These are phyloP conservation scores for Pelargonium nanum DNA, from an alignment of 345 rosid species.

Conservation along the genomic window DNA sequence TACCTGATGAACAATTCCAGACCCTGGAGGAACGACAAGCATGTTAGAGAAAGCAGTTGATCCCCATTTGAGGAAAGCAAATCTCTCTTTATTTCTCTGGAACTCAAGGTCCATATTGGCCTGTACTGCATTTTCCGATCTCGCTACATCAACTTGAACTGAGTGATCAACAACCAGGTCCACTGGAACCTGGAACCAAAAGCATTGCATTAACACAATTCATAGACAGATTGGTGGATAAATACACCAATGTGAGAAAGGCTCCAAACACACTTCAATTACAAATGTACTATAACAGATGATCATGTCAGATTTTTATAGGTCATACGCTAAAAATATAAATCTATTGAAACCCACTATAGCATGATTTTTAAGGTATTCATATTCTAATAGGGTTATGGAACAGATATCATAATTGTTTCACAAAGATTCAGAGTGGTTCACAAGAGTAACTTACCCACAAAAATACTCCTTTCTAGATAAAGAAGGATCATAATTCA, in stretches of 20 bases:
- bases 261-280: neutral
- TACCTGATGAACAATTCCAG: conserved; percentile 81
- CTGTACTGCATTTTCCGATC: conserved; percentile 62
- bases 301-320: too few species aligned
- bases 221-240: neutral
- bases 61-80: conserved; percentile 67
- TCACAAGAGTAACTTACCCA: too few species aligned
- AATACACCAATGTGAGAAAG: neutral
- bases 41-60: conserved; percentile 58
- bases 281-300: too few species aligned
- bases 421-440: too few species aligned
- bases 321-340: too few species aligned
- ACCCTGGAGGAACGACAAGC: conserved; percentile 69
- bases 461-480: too few species aligned
- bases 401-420: too few species aligned
- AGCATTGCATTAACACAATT: conserved; percentile 1
- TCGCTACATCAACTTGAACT: conserved; percentile 75
- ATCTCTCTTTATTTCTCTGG: conserved; percentile 55
- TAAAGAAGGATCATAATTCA: neutral
- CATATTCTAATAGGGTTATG: too few species aligned
- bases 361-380: too few species aligned
- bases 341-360: too few species aligned
- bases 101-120: conserved; percentile 66
- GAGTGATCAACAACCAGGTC: conserved; percentile 84
- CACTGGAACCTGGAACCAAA: conserved; percentile 59